Conservation (phyloP, 2,329 filamentous ascomycete genomes). For the Basipetospora chlamydospora region DNA sequence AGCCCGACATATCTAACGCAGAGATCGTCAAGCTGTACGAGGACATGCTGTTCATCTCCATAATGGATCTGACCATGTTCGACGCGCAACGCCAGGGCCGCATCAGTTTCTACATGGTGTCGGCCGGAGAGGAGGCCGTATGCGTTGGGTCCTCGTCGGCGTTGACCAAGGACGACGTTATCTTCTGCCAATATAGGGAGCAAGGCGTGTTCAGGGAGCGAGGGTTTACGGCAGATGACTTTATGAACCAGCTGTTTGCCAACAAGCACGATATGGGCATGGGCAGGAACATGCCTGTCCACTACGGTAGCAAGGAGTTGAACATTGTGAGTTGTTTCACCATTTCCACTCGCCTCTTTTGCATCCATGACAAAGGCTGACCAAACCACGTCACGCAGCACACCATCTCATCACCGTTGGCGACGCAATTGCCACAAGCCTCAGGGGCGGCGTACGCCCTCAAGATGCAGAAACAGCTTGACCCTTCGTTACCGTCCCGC, state of each 20-base stretch:
- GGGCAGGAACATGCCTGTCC: constrained; percentile 93
- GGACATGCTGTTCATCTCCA: constrained; percentile 53
- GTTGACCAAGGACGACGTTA: constrained; percentile 67
- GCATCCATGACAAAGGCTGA: background rate
- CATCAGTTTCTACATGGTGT: constrained; percentile 94
- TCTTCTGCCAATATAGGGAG: constrained; percentile 92
- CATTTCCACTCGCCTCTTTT: background rate
- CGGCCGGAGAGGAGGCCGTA: constrained; percentile 86
- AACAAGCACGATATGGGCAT: constrained; percentile 67
- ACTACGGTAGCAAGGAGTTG: constrained; percentile 74
- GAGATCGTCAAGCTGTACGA: constrained; percentile 45
- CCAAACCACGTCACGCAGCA: constrained; percentile 35
- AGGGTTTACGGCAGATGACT: constrained; percentile 73
- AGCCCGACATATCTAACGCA: constrained; percentile 53
- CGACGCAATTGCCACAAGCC: constrained; percentile 81
- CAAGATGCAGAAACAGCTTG: constrained; percentile 62
- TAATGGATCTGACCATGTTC: constrained; percentile 98
- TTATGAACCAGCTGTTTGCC: constrained; percentile 91
- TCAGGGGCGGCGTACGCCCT: constrained; percentile 77
- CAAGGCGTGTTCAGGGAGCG: constrained; percentile 82
- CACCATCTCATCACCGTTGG: constrained; percentile 69
- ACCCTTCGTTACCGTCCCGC: constrained; percentile 51
- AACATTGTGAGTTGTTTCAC: constrained; percentile 77
- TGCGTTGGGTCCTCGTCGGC: constrained; percentile 80
- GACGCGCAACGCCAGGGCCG: constrained; percentile 93